These are phyloP conservation scores for Elaeis oleifera DNA, from an alignment of 202 grass and related monocot species.

Conservation along the genomic window DNA sequence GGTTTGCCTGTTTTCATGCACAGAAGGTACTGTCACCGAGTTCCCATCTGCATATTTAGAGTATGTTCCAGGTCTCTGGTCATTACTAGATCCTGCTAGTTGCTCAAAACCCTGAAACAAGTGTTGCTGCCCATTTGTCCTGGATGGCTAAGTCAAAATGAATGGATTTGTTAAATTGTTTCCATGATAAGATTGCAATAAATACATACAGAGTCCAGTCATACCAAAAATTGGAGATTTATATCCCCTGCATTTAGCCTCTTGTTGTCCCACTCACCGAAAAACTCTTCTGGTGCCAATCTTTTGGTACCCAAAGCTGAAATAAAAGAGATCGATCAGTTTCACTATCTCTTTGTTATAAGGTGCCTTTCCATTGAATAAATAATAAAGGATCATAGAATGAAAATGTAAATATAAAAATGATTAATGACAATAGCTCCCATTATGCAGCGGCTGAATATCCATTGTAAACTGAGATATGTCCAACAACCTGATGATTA, in stretches of 20 bases:
- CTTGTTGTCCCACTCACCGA: slow-evolving; percentile 81
- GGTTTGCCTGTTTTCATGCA: slow-evolving; percentile 22
- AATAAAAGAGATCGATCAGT: slow-evolving; percentile 9
- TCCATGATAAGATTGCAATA: background rate
- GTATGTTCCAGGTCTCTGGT: slow-evolving; percentile 26
- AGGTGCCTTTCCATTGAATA: no score
- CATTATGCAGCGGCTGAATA: no score
- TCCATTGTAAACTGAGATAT: no score
- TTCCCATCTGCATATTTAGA: slow-evolving; percentile 34
- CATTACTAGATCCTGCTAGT: slow-evolving; percentile 40
- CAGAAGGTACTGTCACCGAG: slow-evolving; percentile 22
- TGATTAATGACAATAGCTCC: no score
- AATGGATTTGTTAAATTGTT: no score
- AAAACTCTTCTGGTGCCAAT: slow-evolving; percentile 74
- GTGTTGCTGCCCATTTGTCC: slow-evolving; percentile 1
- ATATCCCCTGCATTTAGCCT: slow-evolving; percentile 78
- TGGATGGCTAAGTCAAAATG: background rate
- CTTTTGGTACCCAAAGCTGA: slow-evolving; percentile 78
- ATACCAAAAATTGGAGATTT: slow-evolving; percentile 47
- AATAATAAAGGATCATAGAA: no score
- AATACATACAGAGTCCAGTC: background rate
- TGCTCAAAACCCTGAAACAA: slow-evolving; percentile 43
- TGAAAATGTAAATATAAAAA: no score
- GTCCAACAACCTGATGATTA: no score
- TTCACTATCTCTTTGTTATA: no score